Percentiles rank a stretch among this genome's conserved stretches.
Evolutionary conservation across 176 grass and related monocot species (phyloP).

Genomic region (Bolboschoenus planiculmis): DNA sequence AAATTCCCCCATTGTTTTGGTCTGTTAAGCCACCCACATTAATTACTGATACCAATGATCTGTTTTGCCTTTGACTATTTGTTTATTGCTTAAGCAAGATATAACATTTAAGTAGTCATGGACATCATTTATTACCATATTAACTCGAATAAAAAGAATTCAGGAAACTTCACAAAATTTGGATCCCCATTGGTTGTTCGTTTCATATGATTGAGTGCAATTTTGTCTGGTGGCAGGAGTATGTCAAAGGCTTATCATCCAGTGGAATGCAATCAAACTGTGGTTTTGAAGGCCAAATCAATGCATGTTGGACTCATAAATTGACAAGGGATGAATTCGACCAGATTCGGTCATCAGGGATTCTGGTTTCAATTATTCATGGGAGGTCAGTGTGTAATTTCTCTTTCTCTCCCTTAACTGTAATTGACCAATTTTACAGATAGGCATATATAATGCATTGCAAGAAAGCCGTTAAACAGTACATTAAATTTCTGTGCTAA

Average conservation of each 20-base stretch:
- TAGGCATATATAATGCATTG: background rate
- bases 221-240: slow-evolving; percentile 36
- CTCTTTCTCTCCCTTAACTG: background rate
- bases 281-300: slow-evolving; percentile 75
- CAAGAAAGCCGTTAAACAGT: background rate
- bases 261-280: slow-evolving; percentile 60
- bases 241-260: slow-evolving; percentile 60
- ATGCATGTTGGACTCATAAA: slow-evolving; percentile 77
- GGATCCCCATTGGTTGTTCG: background rate
- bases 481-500: background rate
- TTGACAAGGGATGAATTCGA: slow-evolving; percentile 46
- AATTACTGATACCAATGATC: background rate
- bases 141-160: background rate
- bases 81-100: background rate
- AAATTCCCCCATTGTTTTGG: background rate
- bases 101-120: background rate
- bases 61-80: background rate
- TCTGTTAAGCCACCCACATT: background rate
- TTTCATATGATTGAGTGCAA: background rate
- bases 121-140: background rate
- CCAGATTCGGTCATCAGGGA: slow-evolving; percentile 45
- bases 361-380: slow-evolving; percentile 64
- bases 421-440: background rate
- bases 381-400: slow-evolving; percentile 41
- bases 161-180: background rate